Conservation (phyloP, 148 eudicot genomes). For the Camellia sinensis region DNA sequence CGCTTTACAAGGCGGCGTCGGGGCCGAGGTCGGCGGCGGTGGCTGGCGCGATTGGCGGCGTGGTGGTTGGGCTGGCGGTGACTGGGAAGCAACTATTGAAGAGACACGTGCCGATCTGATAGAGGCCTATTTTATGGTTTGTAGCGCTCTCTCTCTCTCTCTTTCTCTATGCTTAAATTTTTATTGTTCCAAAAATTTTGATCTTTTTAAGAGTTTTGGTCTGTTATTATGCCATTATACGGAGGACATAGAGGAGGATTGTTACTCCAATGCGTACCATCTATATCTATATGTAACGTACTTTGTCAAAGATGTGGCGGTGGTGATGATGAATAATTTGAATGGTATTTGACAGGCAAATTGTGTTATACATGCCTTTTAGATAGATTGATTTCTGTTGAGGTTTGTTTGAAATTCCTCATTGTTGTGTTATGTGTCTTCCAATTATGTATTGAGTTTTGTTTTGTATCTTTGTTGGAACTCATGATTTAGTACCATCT, state of each 20-base stretch:
- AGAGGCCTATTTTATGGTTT: neutral
- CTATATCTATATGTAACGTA: neutral
- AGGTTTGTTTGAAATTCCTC: neutral
- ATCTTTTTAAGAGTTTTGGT: neutral
- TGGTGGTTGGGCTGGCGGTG: slow-evolving; percentile 66
- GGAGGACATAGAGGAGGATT: neutral
- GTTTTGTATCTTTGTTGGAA: neutral
- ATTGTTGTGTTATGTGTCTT: neutral
- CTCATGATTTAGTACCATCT: neutral
- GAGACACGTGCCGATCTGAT: slow-evolving; percentile 43
- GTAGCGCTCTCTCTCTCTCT: neutral
- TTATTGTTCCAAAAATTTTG: slow-evolving; percentile 13
- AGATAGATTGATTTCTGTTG: neutral
- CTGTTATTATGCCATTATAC: neutral
- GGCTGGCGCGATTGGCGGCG: slow-evolving; percentile 84
- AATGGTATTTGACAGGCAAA: slow-evolving; percentile 1
- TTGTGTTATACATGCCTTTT: neutral
- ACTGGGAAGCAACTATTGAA: slow-evolving; percentile 59
- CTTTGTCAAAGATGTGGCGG: neutral
- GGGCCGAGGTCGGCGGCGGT: slow-evolving; percentile 80
- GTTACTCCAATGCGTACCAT: neutral
- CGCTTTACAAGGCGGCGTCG: slow-evolving; percentile 66
- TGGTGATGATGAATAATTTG: slow-evolving; percentile 16
- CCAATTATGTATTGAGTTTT: neutral
- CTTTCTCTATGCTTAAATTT: neutral